A percentile compares a stretch with the other conserved stretches of the same genome.
phyloP scores from a whole-genome alignment of 2,329 filamentous ascomycete species.

The Plenodomus biglobosus region DNA sequence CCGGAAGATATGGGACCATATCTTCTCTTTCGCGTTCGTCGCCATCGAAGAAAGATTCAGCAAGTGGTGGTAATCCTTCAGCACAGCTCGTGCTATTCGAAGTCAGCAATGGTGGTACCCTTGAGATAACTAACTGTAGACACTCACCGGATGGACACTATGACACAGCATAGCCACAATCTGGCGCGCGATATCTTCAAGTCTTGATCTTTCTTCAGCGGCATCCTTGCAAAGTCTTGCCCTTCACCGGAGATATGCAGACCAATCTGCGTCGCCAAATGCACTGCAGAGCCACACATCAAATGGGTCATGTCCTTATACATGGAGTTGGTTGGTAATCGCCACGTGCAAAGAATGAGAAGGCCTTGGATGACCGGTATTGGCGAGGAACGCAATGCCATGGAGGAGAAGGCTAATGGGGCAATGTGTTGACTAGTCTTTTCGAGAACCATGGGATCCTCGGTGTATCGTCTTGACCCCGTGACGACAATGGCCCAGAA shows the following conservation, averaged over 20 bases:
- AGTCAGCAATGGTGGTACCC: slow-evolving; percentile 10
- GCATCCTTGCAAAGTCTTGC: slow-evolving; percentile 46
- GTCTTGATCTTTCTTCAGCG: slow-evolving; percentile 39
- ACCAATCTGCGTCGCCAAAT: slow-evolving; percentile 47
- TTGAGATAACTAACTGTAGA: background rate
- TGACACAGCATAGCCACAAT: slow-evolving; percentile 44
- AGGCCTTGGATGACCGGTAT: slow-evolving; percentile 46
- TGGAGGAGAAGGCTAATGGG: slow-evolving; percentile 42
- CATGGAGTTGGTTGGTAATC: slow-evolving; percentile 46
- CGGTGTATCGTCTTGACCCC: slow-evolving; percentile 42
- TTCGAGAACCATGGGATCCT: slow-evolving; percentile 41
- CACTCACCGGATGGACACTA: slow-evolving; percentile 40
- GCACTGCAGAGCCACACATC: slow-evolving; percentile 45
- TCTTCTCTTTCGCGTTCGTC: slow-evolving; percentile 39
- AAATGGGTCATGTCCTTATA: slow-evolving; percentile 46
- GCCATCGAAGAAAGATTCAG: slow-evolving; percentile 38
- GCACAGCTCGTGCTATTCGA: slow-evolving; percentile 32
- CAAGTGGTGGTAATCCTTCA: slow-evolving; percentile 41
- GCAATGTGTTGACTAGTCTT: slow-evolving; percentile 39
- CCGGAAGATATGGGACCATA: slow-evolving; percentile 34
- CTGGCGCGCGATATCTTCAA: slow-evolving; percentile 41
- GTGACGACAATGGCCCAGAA: slow-evolving; percentile 48
- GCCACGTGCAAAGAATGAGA: slow-evolving; percentile 46
- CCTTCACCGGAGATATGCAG: slow-evolving; percentile 44
- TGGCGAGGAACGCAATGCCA: slow-evolving; percentile 40